Evolutionary conservation across 352 stramenopile genomes (phyloP).

Genomic region (Thalassiosira tumida): DNA sequence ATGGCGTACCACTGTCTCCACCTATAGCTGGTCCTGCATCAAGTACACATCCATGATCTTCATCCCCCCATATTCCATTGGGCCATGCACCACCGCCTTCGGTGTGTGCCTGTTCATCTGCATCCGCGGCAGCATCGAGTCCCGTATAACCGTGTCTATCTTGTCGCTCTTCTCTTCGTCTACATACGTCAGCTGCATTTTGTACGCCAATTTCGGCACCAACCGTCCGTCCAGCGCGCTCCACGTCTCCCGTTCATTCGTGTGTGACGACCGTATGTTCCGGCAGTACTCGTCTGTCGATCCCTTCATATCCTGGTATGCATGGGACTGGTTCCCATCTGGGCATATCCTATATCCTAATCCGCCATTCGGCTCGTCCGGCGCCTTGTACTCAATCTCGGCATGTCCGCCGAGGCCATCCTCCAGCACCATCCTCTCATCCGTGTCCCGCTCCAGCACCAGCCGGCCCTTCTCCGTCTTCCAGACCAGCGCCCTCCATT

Average conservation of each 20-base stretch:
- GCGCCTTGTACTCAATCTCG: neutral
- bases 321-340: neutral
- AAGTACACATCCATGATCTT: neutral
- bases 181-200: slow-evolving; percentile 15
- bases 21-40: slow-evolving; percentile 29
- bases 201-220: slow-evolving; percentile 29
- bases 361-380: slow-evolving; percentile 8
- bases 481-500: slow-evolving; percentile 34
- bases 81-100: slow-evolving; percentile 42
- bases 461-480: neutral
- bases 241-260: neutral
- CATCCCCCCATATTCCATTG: slow-evolving; percentile 48
- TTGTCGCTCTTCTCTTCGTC: neutral
- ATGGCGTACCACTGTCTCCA: slow-evolving; percentile 15
- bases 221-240: slow-evolving; percentile 8
- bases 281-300: neutral
- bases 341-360: slow-evolving; percentile 10
- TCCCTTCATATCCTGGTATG: neutral
- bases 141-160: neutral
- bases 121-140: neutral
- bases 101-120: neutral
- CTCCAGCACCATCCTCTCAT: neutral
- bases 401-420: neutral
- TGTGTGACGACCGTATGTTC: neutral
- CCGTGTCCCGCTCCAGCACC: neutral